phyloP scores from a whole-genome alignment of 1,284 basidiomycete species.

The Farysia itapuensis region DNA sequence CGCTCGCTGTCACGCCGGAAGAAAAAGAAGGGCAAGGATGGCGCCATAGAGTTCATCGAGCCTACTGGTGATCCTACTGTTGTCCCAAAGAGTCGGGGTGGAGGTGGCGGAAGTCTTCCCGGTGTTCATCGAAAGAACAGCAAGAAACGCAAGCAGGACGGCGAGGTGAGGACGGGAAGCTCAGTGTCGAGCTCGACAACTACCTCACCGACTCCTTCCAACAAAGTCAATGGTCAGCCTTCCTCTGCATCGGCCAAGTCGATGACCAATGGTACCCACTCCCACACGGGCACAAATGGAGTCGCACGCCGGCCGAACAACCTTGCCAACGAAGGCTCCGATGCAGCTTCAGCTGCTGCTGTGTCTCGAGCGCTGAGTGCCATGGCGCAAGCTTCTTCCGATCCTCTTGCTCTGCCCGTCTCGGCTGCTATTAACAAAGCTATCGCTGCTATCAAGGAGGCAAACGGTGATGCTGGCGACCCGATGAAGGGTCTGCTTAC shows the following conservation, averaged over 20 bases:
- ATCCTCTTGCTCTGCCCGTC: constrained; percentile 9
- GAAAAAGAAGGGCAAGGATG: constrained; percentile 50
- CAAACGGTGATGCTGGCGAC: background rate
- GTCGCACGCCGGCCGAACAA: background rate
- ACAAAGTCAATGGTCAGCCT: no score
- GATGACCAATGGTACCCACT: no score
- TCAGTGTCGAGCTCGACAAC: no score
- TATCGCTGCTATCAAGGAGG: constrained; percentile 22
- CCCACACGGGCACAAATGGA: no score
- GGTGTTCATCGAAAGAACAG: constrained; percentile 44
- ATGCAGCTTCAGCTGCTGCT: no score
- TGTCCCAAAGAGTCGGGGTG: constrained; percentile 47
- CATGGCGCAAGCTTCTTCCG: constrained; percentile 10
- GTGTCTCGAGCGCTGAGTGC: constrained; percentile 22
- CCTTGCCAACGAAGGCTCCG: no score
- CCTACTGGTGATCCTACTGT: constrained; percentile 41
- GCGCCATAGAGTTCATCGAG: constrained; percentile 40
- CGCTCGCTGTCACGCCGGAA: constrained; percentile 46
- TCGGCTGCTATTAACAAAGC: constrained; percentile 23
- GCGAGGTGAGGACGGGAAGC: no score
- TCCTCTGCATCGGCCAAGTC: no score
- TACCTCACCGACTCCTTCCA: no score
- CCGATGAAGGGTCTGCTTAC: no score
- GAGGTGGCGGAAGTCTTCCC: constrained; percentile 44
- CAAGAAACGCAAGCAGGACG: constrained; percentile 34